These are phyloP conservation scores for Dimocarpus longan DNA, from an alignment of 345 rosid genomes.

Conservation along the genomic window DNA sequence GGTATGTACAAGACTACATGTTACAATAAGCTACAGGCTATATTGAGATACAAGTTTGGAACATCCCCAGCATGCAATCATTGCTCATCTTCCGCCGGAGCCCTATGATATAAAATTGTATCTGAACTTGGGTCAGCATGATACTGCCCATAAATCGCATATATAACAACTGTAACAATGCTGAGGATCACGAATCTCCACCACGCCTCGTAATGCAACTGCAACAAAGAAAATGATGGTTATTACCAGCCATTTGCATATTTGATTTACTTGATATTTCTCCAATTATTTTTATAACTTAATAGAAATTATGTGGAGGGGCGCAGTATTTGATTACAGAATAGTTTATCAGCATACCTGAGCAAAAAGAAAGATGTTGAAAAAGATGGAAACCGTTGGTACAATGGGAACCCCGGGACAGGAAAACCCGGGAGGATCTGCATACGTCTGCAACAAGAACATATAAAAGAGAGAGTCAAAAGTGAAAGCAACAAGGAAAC, in stretches of 20 bases:
- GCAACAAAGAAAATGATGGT: slow-evolving; percentile 24
- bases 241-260: not conserved
- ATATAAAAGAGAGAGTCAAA: slow-evolving; percentile 6
- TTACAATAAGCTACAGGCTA: not conserved
- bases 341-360: slow-evolving; percentile 55
- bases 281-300: not conserved
- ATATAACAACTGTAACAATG: slow-evolving; percentile 55
- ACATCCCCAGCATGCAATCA: not conserved
- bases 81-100: slow-evolving; percentile 41
- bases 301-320: not conserved
- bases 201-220: slow-evolving; percentile 97
- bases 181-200: slow-evolving; percentile 74
- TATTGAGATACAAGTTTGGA: not conserved
- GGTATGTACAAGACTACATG: not conserved
- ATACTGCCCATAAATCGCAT: slow-evolving; percentile 85
- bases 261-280: slow-evolving; percentile 12
- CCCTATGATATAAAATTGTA: slow-evolving; percentile 56
- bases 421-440: slow-evolving; percentile 61
- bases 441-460: slow-evolving; percentile 54
- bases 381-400: slow-evolving; percentile 81
- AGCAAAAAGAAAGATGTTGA: slow-evolving; percentile 93
- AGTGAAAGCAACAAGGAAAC: not conserved
- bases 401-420: slow-evolving; percentile 90
- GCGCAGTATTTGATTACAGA: not conserved
- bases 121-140: slow-evolving; percentile 67